These are phyloP conservation scores for Sarcomyxa edulis DNA, from an alignment of 768 basidiomycete species.

Conservation along the genomic window DNA sequence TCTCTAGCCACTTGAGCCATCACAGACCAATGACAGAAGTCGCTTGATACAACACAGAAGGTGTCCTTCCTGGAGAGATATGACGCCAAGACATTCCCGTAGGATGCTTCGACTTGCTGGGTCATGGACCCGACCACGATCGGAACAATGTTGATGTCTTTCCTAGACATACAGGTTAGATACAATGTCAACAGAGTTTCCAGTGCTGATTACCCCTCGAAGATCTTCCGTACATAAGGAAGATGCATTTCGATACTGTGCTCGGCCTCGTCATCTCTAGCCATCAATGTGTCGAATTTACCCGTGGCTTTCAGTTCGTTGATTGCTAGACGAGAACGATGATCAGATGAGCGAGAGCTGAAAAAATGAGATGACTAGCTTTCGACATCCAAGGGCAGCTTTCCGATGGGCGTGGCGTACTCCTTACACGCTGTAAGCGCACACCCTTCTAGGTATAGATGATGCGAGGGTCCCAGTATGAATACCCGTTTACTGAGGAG, in stretches of 20 bases:
- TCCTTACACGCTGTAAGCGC: constrained; percentile 73
- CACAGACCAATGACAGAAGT: constrained; percentile 95
- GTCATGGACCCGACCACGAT: constrained; percentile 83
- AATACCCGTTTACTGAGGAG: constrained; percentile 79
- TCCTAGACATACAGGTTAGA: constrained; percentile 28
- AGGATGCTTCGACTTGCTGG: constrained; percentile 50
- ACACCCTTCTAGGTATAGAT: constrained; percentile 82
- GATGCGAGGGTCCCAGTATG: constrained; percentile 94
- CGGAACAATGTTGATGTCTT: constrained; percentile 80
- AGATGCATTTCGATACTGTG: constrained; percentile 99
- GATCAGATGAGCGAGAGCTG: not conserved
- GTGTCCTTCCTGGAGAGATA: constrained; percentile 77
- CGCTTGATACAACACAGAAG: constrained; percentile 87
- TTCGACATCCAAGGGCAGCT: constrained; percentile 70
- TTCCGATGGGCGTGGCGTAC: constrained; percentile 85
- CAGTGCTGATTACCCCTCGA: constrained; percentile 61
- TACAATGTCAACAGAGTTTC: not conserved
- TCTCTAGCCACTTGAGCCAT: not conserved
- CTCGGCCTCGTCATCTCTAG: constrained; percentile 81
- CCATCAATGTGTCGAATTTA: constrained; percentile 64
- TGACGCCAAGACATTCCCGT: constrained; percentile 70
- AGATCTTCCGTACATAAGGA: constrained; percentile 83
- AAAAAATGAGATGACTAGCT: constrained; percentile 43
- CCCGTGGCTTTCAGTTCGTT: constrained; percentile 58
- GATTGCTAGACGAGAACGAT: constrained; percentile 44